Evolutionary conservation across 371 early-diverging fungal genomes (phyloP).

Genomic region (Apophysomyces variabilis): DNA sequence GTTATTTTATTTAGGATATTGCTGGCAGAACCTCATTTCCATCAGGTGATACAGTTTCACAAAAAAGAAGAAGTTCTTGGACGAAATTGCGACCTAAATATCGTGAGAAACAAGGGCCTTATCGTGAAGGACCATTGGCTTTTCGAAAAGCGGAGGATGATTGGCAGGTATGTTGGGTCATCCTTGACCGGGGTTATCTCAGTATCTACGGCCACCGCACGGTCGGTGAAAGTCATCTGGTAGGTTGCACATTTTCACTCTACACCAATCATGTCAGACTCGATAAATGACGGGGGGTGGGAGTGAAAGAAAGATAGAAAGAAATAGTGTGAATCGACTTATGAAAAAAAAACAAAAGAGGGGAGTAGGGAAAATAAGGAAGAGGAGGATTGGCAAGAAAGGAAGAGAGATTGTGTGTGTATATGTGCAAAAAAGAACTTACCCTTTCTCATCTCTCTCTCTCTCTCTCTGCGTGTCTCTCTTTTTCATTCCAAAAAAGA

Average conservation of each 20-base stretch:
- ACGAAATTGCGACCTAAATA: slow-evolving; percentile 22
- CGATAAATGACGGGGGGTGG: too few species aligned
- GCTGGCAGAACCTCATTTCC: slow-evolving; percentile 4
- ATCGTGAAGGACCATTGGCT: slow-evolving; percentile 29
- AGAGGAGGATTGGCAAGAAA: not conserved
- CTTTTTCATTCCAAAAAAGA: not conserved
- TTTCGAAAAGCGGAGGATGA: slow-evolving; percentile 19
- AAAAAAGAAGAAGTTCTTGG: slow-evolving; percentile 18
- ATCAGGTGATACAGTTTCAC: slow-evolving; percentile 11
- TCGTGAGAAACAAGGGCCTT: slow-evolving; percentile 27
- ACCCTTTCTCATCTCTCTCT: too few species aligned
- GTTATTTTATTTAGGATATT: too few species aligned
- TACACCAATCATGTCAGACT: slow-evolving; percentile 1
- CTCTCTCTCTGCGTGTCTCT: too few species aligned
- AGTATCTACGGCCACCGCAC: slow-evolving; percentile 21
- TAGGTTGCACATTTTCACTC: not conserved
- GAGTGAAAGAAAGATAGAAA: not conserved
- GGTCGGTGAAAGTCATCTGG: slow-evolving; percentile 1
- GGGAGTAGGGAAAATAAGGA: not conserved
- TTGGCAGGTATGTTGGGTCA: slow-evolving; percentile 34
- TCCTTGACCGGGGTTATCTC: slow-evolving; percentile 30
- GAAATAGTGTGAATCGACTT: not conserved
- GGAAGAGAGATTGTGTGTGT: not conserved
- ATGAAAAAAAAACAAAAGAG: not conserved
- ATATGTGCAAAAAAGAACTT: too few species aligned